These are phyloP conservation scores for Moesziomyces parantarcticus DNA, from an alignment of 1,284 basidiomycete species.

Conservation along the genomic window DNA sequence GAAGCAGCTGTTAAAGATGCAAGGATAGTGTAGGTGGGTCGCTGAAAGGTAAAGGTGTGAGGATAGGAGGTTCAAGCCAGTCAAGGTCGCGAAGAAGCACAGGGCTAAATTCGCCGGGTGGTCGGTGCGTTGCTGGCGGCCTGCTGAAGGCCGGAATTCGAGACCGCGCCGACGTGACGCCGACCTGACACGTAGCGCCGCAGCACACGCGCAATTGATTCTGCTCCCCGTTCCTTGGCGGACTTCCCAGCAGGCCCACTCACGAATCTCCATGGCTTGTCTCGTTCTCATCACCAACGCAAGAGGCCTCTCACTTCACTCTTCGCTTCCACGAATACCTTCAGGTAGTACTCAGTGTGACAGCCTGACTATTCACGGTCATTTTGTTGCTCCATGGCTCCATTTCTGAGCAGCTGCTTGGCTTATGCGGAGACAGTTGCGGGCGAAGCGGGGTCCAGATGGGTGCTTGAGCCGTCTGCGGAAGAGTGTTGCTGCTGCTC, in stretches of 20 bases:
- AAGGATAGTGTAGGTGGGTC: not conserved
- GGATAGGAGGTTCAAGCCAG: not conserved
- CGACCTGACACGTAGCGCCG: not conserved
- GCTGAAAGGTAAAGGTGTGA: not conserved
- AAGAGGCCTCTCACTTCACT: no score
- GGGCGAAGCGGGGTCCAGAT: conserved; percentile 20
- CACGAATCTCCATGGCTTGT: not conserved
- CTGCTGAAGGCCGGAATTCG: not conserved
- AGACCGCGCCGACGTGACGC: not conserved
- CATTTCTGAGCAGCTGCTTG: no score
- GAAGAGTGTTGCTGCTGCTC: conserved; percentile 17
- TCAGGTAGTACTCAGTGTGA: no score
- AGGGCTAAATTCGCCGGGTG: not conserved
- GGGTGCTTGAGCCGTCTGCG: conserved; percentile 15
- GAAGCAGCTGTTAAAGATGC: no score
- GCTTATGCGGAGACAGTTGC: conserved; percentile 13
- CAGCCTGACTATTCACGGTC: no score
- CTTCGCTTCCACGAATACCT: no score
- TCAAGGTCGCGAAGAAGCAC: not conserved
- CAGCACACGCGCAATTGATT: no score
- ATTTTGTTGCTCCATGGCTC: no score
- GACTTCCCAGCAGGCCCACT: not conserved
- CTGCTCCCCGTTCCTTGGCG: not conserved
- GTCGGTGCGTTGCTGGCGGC: not conserved
- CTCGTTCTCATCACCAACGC: no score